These are phyloP conservation scores for Aquanectria penicillioides DNA, from an alignment of 2,329 filamentous ascomycete species.

Conservation along the genomic window DNA sequence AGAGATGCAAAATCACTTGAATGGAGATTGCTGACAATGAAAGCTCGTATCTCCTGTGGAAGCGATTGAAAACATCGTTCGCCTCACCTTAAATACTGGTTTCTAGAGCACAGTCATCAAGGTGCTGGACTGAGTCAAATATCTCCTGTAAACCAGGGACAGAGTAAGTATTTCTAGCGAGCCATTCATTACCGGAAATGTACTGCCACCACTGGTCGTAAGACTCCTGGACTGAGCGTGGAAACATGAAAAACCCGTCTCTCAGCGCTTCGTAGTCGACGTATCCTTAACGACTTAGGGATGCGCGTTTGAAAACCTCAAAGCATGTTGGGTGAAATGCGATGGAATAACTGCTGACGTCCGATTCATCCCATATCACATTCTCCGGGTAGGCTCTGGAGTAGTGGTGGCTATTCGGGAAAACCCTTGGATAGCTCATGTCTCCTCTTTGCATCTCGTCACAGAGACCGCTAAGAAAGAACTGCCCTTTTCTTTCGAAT, in stretches of 20 bases:
- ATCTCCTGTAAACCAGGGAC: background rate
- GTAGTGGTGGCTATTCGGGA: constrained; percentile 26
- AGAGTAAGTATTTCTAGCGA: background rate
- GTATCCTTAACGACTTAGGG: constrained; percentile 10
- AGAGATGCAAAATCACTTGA: constrained; percentile 22
- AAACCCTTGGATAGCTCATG: background rate
- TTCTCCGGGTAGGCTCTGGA: too few relatives aligned
- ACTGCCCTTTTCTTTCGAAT: constrained; percentile 27
- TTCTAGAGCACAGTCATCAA: background rate
- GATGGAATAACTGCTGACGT: constrained; percentile 19
- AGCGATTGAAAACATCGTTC: background rate
- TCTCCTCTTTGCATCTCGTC: constrained; percentile 25
- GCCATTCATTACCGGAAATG: background rate
- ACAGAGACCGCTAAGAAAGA: constrained; percentile 33
- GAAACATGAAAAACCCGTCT: background rate
- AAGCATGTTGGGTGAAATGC: constrained; percentile 44
- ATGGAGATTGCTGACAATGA: constrained; percentile 15
- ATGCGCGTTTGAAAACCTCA: constrained; percentile 42
- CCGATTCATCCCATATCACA: background rate
- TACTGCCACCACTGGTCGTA: constrained; percentile 17
- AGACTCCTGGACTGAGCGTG: background rate
- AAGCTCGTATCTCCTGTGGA: constrained; percentile 24
- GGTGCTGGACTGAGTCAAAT: background rate
- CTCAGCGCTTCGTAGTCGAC: constrained; percentile 29
- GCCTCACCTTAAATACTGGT: background rate